Conservation (phyloP, 805 yeast genomes). For the Saccharomycopsis sp. region DNA sequence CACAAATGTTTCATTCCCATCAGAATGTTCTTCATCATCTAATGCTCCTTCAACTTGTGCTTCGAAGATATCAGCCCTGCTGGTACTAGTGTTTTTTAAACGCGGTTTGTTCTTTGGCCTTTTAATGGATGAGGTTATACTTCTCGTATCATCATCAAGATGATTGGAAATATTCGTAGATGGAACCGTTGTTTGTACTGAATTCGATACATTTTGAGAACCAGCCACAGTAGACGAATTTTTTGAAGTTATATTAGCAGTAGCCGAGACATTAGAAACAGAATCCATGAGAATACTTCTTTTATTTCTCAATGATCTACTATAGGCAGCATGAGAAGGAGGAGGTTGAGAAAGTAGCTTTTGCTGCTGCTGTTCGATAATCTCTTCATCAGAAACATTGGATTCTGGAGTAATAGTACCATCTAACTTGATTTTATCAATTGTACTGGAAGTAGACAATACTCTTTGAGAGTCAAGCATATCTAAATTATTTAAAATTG, state of each 20-base stretch:
- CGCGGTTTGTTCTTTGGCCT: constrained; percentile 9
- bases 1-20: constrained; percentile 93
- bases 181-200: not conserved
- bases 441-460: not conserved
- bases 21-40: constrained; percentile 78
- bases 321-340: constrained; percentile 10
- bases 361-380: too few relatives aligned
- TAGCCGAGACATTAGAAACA: constrained; percentile 1
- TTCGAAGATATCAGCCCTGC: constrained; percentile 89
- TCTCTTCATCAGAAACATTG: not conserved
- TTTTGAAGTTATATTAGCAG: not conserved
- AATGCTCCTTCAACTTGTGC: constrained; percentile 92
- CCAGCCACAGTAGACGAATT: not conserved
- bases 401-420: not conserved
- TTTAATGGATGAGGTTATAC: constrained; percentile 13
- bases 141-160: constrained; percentile 12
- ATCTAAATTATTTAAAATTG: not conserved
- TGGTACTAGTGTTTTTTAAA: constrained; percentile 40
- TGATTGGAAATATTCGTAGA: constrained; percentile 2
- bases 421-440: not conserved
- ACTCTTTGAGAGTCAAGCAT: not conserved
- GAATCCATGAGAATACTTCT: constrained; percentile 15
- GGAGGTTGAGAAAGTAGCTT: not conserved
- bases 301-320: constrained; percentile 15
- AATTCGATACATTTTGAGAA: not conserved